Base-by-base conservation (phyloP, 2,329 filamentous ascomycete genomes). In the Penicillium sp. region DNA sequence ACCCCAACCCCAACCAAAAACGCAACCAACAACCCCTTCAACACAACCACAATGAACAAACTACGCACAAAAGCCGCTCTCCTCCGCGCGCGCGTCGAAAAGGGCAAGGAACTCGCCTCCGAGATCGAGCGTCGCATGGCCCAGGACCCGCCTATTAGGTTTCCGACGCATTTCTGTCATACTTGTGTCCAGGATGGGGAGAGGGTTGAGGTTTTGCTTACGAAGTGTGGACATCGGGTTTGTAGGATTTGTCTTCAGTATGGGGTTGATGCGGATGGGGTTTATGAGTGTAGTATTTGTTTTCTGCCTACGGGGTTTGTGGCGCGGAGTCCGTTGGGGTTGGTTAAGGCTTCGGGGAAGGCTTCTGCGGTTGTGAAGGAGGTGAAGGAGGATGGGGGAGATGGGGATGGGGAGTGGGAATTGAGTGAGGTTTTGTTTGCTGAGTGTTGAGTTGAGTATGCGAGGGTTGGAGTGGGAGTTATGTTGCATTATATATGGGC, bases 81-180 rank as follows among this genome's bases (percentile, higher is more conserved):
- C 1, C 61, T 67, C 15, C 65, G 64, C 27, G 63, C 54, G 13
- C 61, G 65, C n/a, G 58, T 67, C 19, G 65, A 67, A 53, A 67
- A 67, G 23, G 64, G 65, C 23, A 67, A 67, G 41, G 65, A 67
- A 54, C 61, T 67, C 21, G 63, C 58, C 6, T 49, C 58, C 1
- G 61, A 67, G 35, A 67, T 67, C 21, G 63, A 67, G 33, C 62
- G 64, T 5, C 64, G 65, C 23, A 64, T 65, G 61, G 35, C 10
- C 5, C 43, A 60, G 17, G 2, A 21, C 4, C 60, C 63, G 1
- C 9, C 7, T 0, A 41, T 64, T 2, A 4, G 7, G 0, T 67
- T 57, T 19, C 65, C 65, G 1, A 66, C 65, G 19, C 65, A 67
- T 46, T 67, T 67, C 47, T 67, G 65, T n/a, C 62, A 67, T 47